Evolutionary conservation across 2,329 filamentous ascomycete species (phyloP).

Genomic region (Cytospora schulzeri): DNA sequence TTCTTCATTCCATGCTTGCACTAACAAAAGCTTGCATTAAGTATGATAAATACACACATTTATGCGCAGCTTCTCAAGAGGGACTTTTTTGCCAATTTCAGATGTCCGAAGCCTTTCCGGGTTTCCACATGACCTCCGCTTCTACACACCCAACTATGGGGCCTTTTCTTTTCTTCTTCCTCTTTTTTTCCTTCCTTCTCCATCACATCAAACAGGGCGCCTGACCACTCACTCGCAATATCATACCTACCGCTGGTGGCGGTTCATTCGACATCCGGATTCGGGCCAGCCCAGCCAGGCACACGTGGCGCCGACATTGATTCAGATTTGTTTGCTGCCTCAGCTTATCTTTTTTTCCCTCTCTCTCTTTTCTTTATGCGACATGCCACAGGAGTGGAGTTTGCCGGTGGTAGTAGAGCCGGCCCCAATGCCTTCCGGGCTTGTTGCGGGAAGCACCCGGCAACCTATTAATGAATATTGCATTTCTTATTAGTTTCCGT

Average conservation of each 20-base stretch:
- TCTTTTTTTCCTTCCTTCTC: no score
- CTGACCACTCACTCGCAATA: background rate
- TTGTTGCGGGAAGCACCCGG: background rate
- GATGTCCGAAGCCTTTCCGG: background rate
- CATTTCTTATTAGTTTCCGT: background rate
- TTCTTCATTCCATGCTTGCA: background rate
- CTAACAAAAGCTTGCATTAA: background rate
- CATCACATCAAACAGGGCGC: background rate
- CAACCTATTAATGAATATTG: background rate
- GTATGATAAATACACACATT: background rate
- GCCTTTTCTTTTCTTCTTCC: no score
- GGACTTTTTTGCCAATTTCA: background rate
- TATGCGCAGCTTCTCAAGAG: background rate
- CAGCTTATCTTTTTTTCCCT: background rate
- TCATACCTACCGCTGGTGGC: background rate
- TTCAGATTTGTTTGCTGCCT: background rate
- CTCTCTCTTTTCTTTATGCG: background rate
- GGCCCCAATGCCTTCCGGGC: background rate
- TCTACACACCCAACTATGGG: background rate
- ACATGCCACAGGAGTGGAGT: background rate
- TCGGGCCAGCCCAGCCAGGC: background rate
- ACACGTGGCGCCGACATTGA: slow-evolving; percentile 1
- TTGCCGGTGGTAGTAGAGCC: slow-evolving; percentile 6
- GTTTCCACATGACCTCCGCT: background rate
- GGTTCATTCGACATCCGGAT: background rate